Evolutionary conservation across 306 rosid species (phyloP).

Genomic region (Cucurbita ficifolia): DNA sequence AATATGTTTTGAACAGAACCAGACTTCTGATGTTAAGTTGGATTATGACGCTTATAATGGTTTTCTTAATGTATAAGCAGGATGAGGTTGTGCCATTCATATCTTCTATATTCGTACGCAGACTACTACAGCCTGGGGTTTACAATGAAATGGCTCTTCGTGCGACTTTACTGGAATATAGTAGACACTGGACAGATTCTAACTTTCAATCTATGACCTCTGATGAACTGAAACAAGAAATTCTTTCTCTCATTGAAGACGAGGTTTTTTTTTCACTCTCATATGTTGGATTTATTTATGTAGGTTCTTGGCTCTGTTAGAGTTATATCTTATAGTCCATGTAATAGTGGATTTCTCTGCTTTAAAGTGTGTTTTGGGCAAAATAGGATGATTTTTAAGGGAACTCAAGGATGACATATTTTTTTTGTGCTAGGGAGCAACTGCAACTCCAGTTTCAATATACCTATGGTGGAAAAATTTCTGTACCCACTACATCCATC

Average conservation of each 20-base stretch:
- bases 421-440: slow-evolving; percentile 36
- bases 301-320: not conserved
- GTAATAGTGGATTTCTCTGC: not conserved
- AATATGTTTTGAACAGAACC: not conserved
- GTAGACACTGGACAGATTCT: slow-evolving; percentile 63
- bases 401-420: not conserved
- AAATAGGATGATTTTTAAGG: not conserved
- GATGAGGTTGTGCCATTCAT: slow-evolving; percentile 52
- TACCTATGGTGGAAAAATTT: slow-evolving; percentile 67
- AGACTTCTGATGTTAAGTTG: not conserved
- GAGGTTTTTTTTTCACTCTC: slow-evolving; percentile 40
- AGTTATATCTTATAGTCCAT: not conserved
- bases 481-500: slow-evolving; percentile 47
- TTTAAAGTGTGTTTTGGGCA: not conserved
- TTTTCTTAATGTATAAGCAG: slow-evolving; percentile 29
- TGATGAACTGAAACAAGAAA: slow-evolving; percentile 74
- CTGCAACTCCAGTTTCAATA: slow-evolving; percentile 36
- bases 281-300: not conserved
- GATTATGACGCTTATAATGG: slow-evolving; percentile 4
- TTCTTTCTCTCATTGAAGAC: slow-evolving; percentile 70
- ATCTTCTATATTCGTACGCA: slow-evolving; percentile 65
- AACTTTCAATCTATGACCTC: slow-evolving; percentile 62
- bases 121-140: slow-evolving; percentile 84
- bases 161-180: slow-evolving; percentile 63
- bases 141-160: slow-evolving; percentile 57